Conservation (phyloP, 2,329 filamentous ascomycete genomes). For the Epichloe baconii region DNA sequence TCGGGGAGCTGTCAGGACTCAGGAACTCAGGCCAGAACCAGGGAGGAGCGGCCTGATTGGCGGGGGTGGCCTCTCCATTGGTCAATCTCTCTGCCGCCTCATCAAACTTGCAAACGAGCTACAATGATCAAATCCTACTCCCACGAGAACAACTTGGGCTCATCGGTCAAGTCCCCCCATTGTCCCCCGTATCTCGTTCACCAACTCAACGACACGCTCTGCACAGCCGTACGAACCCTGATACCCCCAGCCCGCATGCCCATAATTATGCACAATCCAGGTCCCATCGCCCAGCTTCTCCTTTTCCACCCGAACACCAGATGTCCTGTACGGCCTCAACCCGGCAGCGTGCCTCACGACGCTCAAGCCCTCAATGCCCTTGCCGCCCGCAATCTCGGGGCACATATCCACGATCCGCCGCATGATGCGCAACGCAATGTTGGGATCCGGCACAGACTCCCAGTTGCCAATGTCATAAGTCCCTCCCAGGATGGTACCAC, state of each 20-base stretch:
- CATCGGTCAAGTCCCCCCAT: conserved; percentile 14
- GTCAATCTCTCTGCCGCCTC: too few species aligned
- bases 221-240: conserved; percentile 59
- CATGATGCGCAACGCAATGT: conserved; percentile 75
- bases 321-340: conserved; percentile 59
- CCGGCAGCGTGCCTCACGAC: conserved; percentile 75
- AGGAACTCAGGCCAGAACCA: too few species aligned
- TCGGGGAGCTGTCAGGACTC: not conserved
- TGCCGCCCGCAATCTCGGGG: conserved; percentile 49
- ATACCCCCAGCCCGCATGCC: conserved; percentile 68
- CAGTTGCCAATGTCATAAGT: conserved; percentile 69
- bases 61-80: too few species aligned
- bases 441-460: conserved; percentile 67
- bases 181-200: conserved; percentile 41
- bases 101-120: too few species aligned
- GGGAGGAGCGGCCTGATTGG: too few species aligned
- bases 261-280: conserved; percentile 69
- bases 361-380: conserved; percentile 59
- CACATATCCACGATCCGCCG: conserved; percentile 53
- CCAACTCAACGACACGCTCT: conserved; percentile 50
- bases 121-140: conserved; percentile 1
- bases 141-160: conserved; percentile 19
- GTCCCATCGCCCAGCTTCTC: conserved; percentile 35
- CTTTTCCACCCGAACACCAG: conserved; percentile 62
- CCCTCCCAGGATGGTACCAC: conserved; percentile 77